phyloP scores from a whole-genome alignment of 2,329 filamentous ascomycete species.

The Colletotrichum sp. region DNA sequence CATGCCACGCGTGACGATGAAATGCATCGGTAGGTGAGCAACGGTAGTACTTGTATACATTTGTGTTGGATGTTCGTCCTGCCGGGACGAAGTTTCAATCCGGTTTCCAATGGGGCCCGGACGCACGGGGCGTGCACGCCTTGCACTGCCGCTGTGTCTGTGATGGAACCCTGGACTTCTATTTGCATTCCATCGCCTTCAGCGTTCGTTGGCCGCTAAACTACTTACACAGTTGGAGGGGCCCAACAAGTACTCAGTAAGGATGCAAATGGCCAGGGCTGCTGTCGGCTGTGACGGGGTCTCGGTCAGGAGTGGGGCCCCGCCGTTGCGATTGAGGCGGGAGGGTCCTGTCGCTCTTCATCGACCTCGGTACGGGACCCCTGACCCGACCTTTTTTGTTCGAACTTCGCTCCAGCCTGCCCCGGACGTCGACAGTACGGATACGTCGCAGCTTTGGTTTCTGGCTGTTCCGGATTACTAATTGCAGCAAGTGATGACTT shows the following conservation, averaged over 20 bases:
- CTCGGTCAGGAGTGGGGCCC: slow-evolving; percentile 9
- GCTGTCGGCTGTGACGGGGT: not conserved
- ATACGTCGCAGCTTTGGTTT: not conserved
- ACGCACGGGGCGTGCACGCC: slow-evolving; percentile 8
- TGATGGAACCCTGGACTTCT: not conserved
- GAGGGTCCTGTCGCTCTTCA: not conserved
- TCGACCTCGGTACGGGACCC: slow-evolving; percentile 3
- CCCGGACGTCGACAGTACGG: not conserved
- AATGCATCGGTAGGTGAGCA: not conserved
- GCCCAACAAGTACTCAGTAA: not conserved
- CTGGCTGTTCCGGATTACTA: not conserved
- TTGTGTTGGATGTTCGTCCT: not conserved
- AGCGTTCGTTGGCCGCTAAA: not conserved
- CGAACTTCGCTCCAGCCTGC: not conserved
- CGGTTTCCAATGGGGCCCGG: slow-evolving; percentile 12
- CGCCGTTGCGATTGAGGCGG: not conserved
- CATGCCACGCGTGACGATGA: slow-evolving; percentile 4
- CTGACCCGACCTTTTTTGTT: not conserved
- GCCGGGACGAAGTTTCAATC: slow-evolving; percentile 21
- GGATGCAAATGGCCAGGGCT: not conserved
- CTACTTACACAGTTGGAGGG: not conserved
- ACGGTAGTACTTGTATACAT: not conserved
- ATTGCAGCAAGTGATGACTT: not conserved
- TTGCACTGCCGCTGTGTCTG: not conserved
- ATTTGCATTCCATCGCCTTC: not conserved